Evolutionary conservation across 2,329 filamentous ascomycete genomes (phyloP).

Genomic region (Penicillium expansum): DNA sequence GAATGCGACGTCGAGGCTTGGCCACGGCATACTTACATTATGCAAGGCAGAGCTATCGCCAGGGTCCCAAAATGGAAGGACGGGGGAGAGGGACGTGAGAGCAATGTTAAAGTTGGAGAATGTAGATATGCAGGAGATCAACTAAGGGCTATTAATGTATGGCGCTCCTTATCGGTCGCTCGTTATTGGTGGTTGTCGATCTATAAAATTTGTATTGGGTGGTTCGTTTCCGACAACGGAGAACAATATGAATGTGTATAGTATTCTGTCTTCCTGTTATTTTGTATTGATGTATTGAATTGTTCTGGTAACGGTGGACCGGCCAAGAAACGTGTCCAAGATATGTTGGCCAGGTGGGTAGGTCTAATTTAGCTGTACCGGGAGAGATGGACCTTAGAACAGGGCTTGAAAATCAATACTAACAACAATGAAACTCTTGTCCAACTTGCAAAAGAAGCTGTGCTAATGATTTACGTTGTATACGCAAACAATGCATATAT

Average conservation of each 20-base stretch:
- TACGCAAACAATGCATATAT: no score
- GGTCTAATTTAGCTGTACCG: no score
- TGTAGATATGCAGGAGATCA: neutral
- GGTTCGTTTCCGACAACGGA: neutral
- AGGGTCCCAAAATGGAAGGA: conserved; percentile 21
- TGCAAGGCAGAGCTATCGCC: neutral
- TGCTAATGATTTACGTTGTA: no score
- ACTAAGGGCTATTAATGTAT: neutral
- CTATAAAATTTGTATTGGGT: neutral
- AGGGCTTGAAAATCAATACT: neutral
- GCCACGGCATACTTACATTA: neutral
- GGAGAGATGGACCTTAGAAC: no score
- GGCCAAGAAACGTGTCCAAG: no score
- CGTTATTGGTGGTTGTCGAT: conserved; percentile 5
- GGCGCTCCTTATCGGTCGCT: conserved; percentile 3
- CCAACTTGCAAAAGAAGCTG: no score
- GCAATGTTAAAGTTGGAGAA: neutral
- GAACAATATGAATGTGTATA: neutral
- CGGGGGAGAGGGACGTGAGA: conserved; percentile 14
- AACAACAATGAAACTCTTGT: no score
- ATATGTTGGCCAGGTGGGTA: no score
- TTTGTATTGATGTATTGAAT: neutral
- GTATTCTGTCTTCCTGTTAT: no score
- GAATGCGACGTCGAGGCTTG: neutral
- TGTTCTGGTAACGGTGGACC: neutral